Conservation (phyloP, 2,329 filamentous ascomycete genomes). For the Capronia epimyces region DNA sequence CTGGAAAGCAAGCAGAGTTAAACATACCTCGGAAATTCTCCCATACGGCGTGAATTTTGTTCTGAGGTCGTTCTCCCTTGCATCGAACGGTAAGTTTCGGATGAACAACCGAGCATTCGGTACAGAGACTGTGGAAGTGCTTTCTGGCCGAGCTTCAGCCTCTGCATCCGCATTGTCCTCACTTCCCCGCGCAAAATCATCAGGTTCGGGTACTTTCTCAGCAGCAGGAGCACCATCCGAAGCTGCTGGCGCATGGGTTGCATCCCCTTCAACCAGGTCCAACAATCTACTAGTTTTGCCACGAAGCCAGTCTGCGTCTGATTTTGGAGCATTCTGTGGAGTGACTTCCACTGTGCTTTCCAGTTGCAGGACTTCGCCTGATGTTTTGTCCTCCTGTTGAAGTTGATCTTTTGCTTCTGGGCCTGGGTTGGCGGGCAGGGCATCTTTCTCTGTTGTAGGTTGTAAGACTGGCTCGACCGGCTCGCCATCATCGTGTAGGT, state of each 20-base stretch:
- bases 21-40: constrained; percentile 77
- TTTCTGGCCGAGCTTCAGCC: constrained; percentile 4
- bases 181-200: constrained; percentile 20
- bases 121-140: constrained; percentile 31
- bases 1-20: constrained; percentile 18
- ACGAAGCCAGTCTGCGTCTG: constrained; percentile 86
- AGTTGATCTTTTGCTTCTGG: background rate
- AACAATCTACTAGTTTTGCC: constrained; percentile 81
- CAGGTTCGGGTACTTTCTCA: constrained; percentile 17
- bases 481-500: constrained; percentile 11
- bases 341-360: background rate
- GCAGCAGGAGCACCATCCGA: constrained; percentile 26
- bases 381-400: background rate
- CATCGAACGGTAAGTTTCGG: constrained; percentile 78
- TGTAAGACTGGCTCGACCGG: background rate
- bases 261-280: constrained; percentile 73
- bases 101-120: constrained; percentile 72
- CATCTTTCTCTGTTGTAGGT: background rate
- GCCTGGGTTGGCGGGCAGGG: background rate
- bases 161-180: constrained; percentile 2
- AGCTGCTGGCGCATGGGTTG: constrained; percentile 35
- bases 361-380: background rate
- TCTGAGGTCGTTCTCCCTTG: constrained; percentile 70
- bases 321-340: constrained; percentile 34
- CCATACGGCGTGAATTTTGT: constrained; percentile 67